A percentile compares a stretch with the other conserved stretches of the same genome.
phyloP scores from a whole-genome alignment of 306 rosid species.

The Rosa rugosa region DNA sequence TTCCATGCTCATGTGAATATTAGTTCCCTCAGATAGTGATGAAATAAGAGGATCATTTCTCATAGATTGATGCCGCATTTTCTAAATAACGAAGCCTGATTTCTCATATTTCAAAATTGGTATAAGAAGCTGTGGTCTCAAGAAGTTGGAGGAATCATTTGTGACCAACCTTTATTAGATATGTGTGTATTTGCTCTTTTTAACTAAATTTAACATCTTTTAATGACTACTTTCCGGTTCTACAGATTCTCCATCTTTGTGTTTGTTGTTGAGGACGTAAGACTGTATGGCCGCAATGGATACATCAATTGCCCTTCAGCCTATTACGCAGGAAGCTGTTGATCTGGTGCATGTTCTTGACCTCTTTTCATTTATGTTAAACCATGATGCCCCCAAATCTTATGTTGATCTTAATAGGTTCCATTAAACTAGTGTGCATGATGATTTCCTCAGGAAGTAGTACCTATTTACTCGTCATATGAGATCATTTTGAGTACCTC shows the following conservation, averaged over 20 bases:
- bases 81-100: background rate
- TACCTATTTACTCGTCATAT: background rate
- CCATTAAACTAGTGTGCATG: background rate
- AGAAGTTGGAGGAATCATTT: background rate
- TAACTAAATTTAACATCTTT: background rate
- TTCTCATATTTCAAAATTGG: background rate
- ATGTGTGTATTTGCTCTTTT: background rate
- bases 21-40: background rate
- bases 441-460: background rate
- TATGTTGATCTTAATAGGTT: background rate
- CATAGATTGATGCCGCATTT: background rate
- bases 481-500: background rate
- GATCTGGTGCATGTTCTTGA: constrained; percentile 21
- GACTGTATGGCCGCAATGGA: constrained; percentile 6
- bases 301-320: constrained; percentile 20
- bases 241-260: constrained; percentile 4
- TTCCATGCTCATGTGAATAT: background rate
- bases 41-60: background rate
- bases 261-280: background rate
- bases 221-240: background rate
- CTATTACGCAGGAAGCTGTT: constrained; percentile 25
- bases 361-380: background rate
- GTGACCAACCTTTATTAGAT: background rate
- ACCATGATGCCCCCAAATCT: background rate
- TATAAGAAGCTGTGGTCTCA: background rate